Conservation (phyloP, 495 filamentous ascomycete genomes). For the Penicillium canariense region DNA sequence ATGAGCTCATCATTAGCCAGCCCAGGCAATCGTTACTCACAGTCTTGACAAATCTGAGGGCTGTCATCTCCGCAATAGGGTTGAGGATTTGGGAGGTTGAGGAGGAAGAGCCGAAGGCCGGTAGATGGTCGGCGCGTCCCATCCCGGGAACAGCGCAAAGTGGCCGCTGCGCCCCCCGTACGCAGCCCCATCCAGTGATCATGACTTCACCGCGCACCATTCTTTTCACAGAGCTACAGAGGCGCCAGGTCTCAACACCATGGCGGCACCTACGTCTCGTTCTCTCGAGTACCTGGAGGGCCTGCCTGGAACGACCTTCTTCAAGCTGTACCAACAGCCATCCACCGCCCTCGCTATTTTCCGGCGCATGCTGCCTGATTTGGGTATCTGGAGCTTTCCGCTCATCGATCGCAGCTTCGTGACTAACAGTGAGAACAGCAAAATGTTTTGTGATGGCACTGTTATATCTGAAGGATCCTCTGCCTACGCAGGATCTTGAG, state of each 20-base stretch:
- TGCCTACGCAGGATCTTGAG: slow-evolving; percentile 74
- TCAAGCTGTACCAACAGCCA: slow-evolving; percentile 89
- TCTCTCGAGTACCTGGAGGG: slow-evolving; percentile 84
- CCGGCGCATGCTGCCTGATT: slow-evolving; percentile 89
- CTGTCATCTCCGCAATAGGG: slow-evolving; percentile 45
- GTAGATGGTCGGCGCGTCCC: slow-evolving; percentile 19
- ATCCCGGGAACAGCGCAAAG: slow-evolving; percentile 38
- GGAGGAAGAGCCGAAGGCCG: slow-evolving; percentile 4
- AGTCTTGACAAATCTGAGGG: slow-evolving; percentile 61
- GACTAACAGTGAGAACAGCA: slow-evolving; percentile 53
- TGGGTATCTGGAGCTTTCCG: slow-evolving; percentile 57
- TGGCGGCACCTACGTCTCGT: slow-evolving; percentile 67
- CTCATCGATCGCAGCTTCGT: background rate
- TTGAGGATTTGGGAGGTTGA: background rate
- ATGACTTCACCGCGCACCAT: slow-evolving; percentile 16
- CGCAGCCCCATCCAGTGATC: slow-evolving; percentile 3
- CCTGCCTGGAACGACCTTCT: slow-evolving; percentile 83
- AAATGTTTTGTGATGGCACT: slow-evolving; percentile 95
- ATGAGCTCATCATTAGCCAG: too few relatives aligned
- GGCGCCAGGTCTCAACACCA: slow-evolving; percentile 45
- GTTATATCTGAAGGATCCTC: slow-evolving; percentile 77
- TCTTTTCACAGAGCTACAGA: slow-evolving; percentile 34
- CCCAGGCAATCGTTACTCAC: slow-evolving; percentile 31
- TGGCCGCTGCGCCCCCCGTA: slow-evolving; percentile 36
- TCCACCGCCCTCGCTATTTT: slow-evolving; percentile 95